phyloP scores from a whole-genome alignment of 2,329 filamentous ascomycete species.

The Furcasterigmium furcatum region DNA sequence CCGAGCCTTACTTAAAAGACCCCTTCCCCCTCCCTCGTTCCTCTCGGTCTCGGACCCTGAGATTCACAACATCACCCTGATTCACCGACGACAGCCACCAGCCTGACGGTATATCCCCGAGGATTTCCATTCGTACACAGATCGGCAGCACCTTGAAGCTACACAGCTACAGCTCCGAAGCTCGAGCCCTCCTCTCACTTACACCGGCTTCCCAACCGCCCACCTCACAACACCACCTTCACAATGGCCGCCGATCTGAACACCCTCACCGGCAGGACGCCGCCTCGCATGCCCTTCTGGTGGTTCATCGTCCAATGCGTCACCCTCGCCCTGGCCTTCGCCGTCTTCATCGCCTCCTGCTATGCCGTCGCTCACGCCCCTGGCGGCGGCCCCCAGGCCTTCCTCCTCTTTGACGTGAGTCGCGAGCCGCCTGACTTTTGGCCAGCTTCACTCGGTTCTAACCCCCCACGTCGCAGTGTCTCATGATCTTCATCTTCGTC shows the following conservation, averaged over 20 bases:
- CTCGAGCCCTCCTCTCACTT: neutral
- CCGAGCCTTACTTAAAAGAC: neutral
- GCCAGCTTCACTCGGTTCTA: neutral
- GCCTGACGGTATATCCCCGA: too few relatives aligned
- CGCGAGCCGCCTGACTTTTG: neutral
- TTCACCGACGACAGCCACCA: too few relatives aligned
- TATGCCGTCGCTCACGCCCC: conserved; percentile 26
- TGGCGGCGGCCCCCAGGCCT: conserved; percentile 31
- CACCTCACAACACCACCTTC: neutral
- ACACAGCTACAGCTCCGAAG: too few relatives aligned
- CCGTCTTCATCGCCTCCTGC: conserved; percentile 34
- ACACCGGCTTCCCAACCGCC: neutral
- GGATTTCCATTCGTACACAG: too few relatives aligned
- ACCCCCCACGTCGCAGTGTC: conserved; percentile 22
- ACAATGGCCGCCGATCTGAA: conserved; percentile 6
- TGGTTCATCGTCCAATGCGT: conserved; percentile 32
- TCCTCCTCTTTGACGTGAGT: conserved; percentile 45
- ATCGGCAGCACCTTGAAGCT: too few relatives aligned
- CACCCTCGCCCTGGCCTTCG: conserved; percentile 34
- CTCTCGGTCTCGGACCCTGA: too few relatives aligned
- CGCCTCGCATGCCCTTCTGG: conserved; percentile 30
- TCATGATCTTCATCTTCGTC: conserved; percentile 37
- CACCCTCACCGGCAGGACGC: conserved; percentile 31
- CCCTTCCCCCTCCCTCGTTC: too few relatives aligned
- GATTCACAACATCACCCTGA: too few relatives aligned